These are phyloP conservation scores for Phytophthora megakarya DNA, from an alignment of 352 stramenopile species.

Conservation along the genomic window DNA sequence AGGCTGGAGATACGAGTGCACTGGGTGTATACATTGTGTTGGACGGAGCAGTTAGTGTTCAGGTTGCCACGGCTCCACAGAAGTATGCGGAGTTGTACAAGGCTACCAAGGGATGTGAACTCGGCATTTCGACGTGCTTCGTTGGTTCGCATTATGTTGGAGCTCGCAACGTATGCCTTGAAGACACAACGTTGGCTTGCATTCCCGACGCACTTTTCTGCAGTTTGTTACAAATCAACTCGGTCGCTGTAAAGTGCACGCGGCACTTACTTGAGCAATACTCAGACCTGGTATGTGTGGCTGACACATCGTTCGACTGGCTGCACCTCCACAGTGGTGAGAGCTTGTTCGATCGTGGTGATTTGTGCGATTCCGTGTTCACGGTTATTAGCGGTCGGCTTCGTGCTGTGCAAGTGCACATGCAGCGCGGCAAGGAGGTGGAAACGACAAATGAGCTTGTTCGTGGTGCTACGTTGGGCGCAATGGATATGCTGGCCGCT, in stretches of 20 bases:
- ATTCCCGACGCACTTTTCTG: constrained; percentile 66
- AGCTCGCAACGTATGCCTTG: constrained; percentile 54
- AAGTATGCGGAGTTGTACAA: constrained; percentile 58
- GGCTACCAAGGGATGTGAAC: constrained; percentile 60
- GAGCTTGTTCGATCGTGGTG: constrained; percentile 76
- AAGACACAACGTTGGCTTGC: constrained; percentile 52
- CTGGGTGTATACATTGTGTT: constrained; percentile 70
- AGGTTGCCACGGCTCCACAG: constrained; percentile 46
- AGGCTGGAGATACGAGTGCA: constrained; percentile 20
- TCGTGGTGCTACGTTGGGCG: constrained; percentile 78
- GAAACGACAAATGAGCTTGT: constrained; percentile 83
- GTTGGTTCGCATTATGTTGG: constrained; percentile 50
- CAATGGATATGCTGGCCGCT: constrained; percentile 82
- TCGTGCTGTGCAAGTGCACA: constrained; percentile 73
- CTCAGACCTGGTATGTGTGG: constrained; percentile 66
- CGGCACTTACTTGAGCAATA: constrained; percentile 76
- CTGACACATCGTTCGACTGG: constrained; percentile 85
- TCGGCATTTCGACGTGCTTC: constrained; percentile 73
- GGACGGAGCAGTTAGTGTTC: constrained; percentile 55
- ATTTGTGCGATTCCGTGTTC: constrained; percentile 81
- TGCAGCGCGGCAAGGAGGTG: constrained; percentile 58
- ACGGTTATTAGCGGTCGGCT: constrained; percentile 81
- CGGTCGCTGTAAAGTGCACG: constrained; percentile 58
- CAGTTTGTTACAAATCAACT: constrained; percentile 56
- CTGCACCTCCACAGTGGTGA: constrained; percentile 84